Evolutionary conservation across 1,284 basidiomycete species (phyloP).

Genomic region (Taiwanofungus camphoratus): DNA sequence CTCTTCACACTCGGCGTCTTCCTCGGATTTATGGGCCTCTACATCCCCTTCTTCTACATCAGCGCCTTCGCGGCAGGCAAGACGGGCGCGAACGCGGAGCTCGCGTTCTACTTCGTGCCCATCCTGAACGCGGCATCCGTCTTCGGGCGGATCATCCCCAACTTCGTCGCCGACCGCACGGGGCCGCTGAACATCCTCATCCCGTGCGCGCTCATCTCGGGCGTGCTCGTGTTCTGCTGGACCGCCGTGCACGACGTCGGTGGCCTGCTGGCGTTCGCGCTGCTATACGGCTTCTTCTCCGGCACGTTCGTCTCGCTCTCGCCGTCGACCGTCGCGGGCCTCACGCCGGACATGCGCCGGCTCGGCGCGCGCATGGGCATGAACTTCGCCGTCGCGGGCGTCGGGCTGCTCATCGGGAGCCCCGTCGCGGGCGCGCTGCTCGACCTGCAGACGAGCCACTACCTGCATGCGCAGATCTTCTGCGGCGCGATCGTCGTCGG

Average conservation of each 20-base stretch:
- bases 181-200: constrained; percentile 20
- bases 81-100: constrained; percentile 3
- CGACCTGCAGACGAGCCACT: constrained; percentile 4
- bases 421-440: constrained; percentile 10
- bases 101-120: constrained; percentile 15
- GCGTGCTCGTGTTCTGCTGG: constrained; percentile 18
- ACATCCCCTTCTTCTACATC: constrained; percentile 12
- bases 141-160: constrained; percentile 17
- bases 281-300: constrained; percentile 26
- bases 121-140: constrained; percentile 17
- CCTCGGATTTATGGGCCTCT: constrained; percentile 8
- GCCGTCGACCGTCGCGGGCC: constrained; percentile 3
- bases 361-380: constrained; percentile 10
- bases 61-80: constrained; percentile 2
- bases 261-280: constrained; percentile 17
- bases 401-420: constrained; percentile 10
- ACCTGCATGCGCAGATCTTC: constrained; percentile 8
- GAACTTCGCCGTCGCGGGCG: constrained; percentile 6
- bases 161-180: constrained; percentile 16
- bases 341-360: constrained; percentile 4
- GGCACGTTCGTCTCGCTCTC: constrained; percentile 12
- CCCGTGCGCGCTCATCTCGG: constrained; percentile 7
- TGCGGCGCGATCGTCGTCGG: constrained; percentile 6
- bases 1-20: constrained; percentile 7
- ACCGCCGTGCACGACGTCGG: constrained; percentile 15